phyloP scores from a whole-genome alignment of 2,329 filamentous ascomycete species.

The Domatiomyces catenatus region DNA sequence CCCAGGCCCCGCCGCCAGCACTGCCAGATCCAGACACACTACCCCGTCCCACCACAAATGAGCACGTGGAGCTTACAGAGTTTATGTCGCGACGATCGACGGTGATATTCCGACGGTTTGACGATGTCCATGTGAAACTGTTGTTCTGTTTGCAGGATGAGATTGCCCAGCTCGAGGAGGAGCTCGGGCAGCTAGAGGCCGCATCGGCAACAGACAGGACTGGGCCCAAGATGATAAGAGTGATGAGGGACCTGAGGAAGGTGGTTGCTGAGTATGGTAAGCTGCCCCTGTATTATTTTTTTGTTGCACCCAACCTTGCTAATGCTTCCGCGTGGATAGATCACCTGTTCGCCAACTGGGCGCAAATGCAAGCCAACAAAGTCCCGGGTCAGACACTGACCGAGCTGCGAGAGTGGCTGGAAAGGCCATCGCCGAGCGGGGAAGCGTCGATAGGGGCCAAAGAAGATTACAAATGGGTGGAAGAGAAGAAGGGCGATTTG shows the following conservation, averaged over 20 bases:
- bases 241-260: slow-evolving; percentile 15
- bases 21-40: slow-evolving; percentile 1
- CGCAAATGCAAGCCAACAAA: slow-evolving; percentile 14
- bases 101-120: slow-evolving; percentile 23
- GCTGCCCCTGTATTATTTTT: slow-evolving; percentile 1
- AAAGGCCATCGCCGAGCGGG: slow-evolving; percentile 5
- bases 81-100: slow-evolving; percentile 16
- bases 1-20: too few relatives aligned
- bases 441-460: slow-evolving; percentile 8
- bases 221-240: slow-evolving; percentile 7
- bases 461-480: slow-evolving; percentile 14
- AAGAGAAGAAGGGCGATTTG: slow-evolving; percentile 8
- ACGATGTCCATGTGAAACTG: slow-evolving; percentile 19
- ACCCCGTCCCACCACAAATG: slow-evolving; percentile 2
- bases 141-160: slow-evolving; percentile 23
- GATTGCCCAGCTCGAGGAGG: slow-evolving; percentile 20
- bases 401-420: slow-evolving; percentile 12
- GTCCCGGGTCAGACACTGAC: slow-evolving; percentile 8
- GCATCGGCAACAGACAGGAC: slow-evolving; percentile 7
- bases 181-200: slow-evolving; percentile 19
- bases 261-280: slow-evolving; percentile 16
- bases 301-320: background rate
- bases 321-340: slow-evolving; percentile 6
- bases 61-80: slow-evolving; percentile 12
- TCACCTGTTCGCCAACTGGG: slow-evolving; percentile 16